phyloP scores from a whole-genome alignment of 2,329 filamentous ascomycete species.

The Fusarium sp. region DNA sequence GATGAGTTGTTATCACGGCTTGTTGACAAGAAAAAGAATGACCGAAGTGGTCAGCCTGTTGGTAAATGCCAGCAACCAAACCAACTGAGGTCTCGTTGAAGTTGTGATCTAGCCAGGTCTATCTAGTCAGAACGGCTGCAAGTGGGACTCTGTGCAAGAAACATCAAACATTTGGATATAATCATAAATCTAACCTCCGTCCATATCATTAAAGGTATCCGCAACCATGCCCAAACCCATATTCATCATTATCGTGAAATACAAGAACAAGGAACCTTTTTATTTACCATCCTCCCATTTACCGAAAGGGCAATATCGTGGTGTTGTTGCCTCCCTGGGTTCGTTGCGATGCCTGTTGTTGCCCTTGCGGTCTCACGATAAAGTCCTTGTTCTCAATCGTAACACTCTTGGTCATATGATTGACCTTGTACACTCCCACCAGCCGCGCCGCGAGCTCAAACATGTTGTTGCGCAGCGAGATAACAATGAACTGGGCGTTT shows the following conservation, averaged over 20 bases:
- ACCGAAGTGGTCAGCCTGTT: neutral
- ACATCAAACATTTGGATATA: constrained; percentile 36
- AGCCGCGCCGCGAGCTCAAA: constrained; percentile 96
- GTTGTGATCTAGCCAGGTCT: neutral
- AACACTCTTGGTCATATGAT: constrained; percentile 96
- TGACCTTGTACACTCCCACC: constrained; percentile 99
- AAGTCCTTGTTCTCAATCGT: constrained; percentile 89
- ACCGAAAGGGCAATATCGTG: constrained; percentile 53
- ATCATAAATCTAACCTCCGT: constrained; percentile 41
- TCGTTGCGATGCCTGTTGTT: constrained; percentile 51
- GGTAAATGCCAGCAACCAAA: neutral
- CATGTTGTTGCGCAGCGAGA: constrained; percentile 98
- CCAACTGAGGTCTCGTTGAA: neutral
- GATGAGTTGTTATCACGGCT: neutral
- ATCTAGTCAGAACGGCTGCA: neutral
- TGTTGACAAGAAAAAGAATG: neutral
- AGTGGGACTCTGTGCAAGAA: neutral
- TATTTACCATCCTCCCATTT: constrained; percentile 16
- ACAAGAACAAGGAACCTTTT: constrained; percentile 11
- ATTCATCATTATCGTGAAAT: constrained; percentile 39
- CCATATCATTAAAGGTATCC: constrained; percentile 41
- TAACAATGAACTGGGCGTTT: constrained; percentile 99
- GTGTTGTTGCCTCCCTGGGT: constrained; percentile 46
- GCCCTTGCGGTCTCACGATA: constrained; percentile 59
- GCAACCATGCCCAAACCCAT: constrained; percentile 26